Evolutionary conservation across 768 basidiomycete species (phyloP).

Genomic region (Boletellus sp.): DNA sequence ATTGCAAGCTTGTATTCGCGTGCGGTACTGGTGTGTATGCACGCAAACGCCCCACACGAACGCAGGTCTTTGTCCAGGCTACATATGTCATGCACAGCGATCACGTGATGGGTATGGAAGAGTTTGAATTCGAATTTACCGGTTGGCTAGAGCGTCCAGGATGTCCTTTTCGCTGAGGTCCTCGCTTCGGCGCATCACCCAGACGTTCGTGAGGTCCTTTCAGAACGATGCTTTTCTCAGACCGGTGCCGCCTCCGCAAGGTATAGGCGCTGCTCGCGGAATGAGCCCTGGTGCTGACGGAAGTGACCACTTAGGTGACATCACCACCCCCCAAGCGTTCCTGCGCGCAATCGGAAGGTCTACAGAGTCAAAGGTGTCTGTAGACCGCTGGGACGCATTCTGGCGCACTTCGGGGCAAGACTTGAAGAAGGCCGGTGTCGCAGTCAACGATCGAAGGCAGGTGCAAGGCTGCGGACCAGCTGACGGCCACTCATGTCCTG

Average conservation of each 20-base stretch:
- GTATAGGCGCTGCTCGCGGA: slow-evolving; percentile 3
- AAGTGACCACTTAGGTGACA: slow-evolving; percentile 36
- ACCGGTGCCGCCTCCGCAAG: slow-evolving; percentile 24
- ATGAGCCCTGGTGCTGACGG: slow-evolving; percentile 2
- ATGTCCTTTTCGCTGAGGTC: slow-evolving; percentile 24
- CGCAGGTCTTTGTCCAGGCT: too few species aligned
- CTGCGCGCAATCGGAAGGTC: slow-evolving; percentile 71
- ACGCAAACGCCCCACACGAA: too few species aligned
- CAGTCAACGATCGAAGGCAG: slow-evolving; percentile 68
- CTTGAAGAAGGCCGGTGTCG: slow-evolving; percentile 63
- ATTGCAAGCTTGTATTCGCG: too few species aligned
- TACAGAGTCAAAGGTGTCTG: slow-evolving; percentile 58
- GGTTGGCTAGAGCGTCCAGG: not conserved
- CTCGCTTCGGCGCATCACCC: slow-evolving; percentile 18
- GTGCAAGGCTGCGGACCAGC: slow-evolving; percentile 18
- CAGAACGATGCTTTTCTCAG: slow-evolving; percentile 28
- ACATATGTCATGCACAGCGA: not conserved
- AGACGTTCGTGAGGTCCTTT: slow-evolving; percentile 25
- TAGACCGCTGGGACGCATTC: slow-evolving; percentile 68
- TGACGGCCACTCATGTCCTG: slow-evolving; percentile 5
- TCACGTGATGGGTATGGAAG: slow-evolving; percentile 20
- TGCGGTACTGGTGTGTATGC: too few species aligned
- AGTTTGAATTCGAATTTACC: slow-evolving; percentile 5
- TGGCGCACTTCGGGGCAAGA: slow-evolving; percentile 58
- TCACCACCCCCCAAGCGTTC: slow-evolving; percentile 59